Percentiles rank a stretch among this genome's conserved stretches.
These are phyloP conservation scores for Peronospora farinosa DNA, from an alignment of 352 stramenopile genomes.

Conservation along the genomic window DNA sequence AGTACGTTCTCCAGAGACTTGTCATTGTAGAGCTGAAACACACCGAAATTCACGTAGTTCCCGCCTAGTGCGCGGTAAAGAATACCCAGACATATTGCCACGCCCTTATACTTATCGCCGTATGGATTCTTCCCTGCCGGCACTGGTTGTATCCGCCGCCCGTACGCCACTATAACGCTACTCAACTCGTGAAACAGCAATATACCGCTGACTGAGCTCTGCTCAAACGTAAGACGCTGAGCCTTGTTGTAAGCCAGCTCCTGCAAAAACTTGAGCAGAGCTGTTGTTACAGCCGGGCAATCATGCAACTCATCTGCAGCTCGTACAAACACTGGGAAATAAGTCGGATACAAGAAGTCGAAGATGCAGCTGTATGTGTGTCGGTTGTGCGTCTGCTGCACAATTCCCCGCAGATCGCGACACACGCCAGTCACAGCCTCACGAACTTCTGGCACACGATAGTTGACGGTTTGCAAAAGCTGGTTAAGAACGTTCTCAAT, in stretches of 20 bases:
- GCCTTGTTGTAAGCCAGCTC: slow-evolving; percentile 93
- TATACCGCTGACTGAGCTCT: slow-evolving; percentile 96
- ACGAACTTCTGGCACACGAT: slow-evolving; percentile 65
- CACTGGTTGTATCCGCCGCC: slow-evolving; percentile 77
- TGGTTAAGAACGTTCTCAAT: slow-evolving; percentile 80
- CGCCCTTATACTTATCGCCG: slow-evolving; percentile 96
- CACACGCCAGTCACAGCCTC: slow-evolving; percentile 94
- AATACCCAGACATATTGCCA: slow-evolving; percentile 91
- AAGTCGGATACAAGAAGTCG: slow-evolving; percentile 95
- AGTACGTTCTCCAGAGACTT: slow-evolving; percentile 90
- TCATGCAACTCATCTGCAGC: slow-evolving; percentile 92
- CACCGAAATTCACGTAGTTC: slow-evolving; percentile 98
- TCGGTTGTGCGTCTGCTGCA: slow-evolving; percentile 94
- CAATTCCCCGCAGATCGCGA: slow-evolving; percentile 93
- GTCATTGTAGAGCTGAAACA: slow-evolving; percentile 99
- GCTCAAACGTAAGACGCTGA: slow-evolving; percentile 97
- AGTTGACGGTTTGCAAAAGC: slow-evolving; percentile 71
- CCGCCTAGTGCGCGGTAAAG: slow-evolving; percentile 81
- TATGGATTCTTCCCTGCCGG: slow-evolving; percentile 89
- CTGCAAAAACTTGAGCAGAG: slow-evolving; percentile 96
- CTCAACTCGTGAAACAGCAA: slow-evolving; percentile 95
- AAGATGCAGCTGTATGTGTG: slow-evolving; percentile 96
- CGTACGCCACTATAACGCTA: slow-evolving; percentile 94
- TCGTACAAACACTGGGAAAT: slow-evolving; percentile 93
- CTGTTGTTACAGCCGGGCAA: slow-evolving; percentile 91